These are phyloP conservation scores for Sordariomycetes sp. DNA, from an alignment of 2,329 filamentous ascomycete species.

Conservation along the genomic window DNA sequence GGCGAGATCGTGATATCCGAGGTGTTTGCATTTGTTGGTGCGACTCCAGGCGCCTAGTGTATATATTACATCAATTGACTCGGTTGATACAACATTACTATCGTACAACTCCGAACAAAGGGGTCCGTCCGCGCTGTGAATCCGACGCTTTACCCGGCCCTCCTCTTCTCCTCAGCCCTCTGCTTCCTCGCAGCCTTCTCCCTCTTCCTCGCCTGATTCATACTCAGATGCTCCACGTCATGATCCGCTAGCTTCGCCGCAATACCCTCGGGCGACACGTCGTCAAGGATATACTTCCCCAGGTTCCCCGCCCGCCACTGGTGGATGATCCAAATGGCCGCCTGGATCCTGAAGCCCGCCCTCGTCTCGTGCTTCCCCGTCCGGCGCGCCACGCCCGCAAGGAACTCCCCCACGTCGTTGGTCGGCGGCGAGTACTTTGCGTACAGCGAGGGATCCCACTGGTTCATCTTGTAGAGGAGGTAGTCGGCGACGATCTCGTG, in stretches of 20 bases:
- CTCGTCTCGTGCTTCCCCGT: constrained; percentile 68
- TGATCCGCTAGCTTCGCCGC: constrained; percentile 29
- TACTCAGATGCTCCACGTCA: constrained; percentile 38
- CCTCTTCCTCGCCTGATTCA: constrained; percentile 56
- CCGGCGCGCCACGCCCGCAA: constrained; percentile 56
- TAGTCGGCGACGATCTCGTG: constrained; percentile 77
- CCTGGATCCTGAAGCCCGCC: constrained; percentile 52
- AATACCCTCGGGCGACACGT: constrained; percentile 49
- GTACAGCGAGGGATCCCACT: constrained; percentile 49
- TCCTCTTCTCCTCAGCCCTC: constrained; percentile 9
- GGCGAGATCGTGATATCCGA: neutral
- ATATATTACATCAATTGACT: neutral
- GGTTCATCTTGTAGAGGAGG: constrained; percentile 73
- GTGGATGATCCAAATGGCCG: constrained; percentile 69
- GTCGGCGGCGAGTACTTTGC: constrained; percentile 53
- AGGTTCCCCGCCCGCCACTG: constrained; percentile 68
- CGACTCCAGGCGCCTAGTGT: neutral
- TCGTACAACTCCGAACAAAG: neutral
- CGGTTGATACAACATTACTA: neutral
- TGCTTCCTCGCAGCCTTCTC: constrained; percentile 44
- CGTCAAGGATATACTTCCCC: constrained; percentile 68
- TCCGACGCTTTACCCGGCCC: neutral
- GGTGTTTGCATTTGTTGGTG: neutral
- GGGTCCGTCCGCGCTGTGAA: neutral
- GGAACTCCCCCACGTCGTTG: constrained; percentile 66